Evolutionary conservation across 1,284 basidiomycete genomes (phyloP).

Genomic region (Apiotrichum gracile): DNA sequence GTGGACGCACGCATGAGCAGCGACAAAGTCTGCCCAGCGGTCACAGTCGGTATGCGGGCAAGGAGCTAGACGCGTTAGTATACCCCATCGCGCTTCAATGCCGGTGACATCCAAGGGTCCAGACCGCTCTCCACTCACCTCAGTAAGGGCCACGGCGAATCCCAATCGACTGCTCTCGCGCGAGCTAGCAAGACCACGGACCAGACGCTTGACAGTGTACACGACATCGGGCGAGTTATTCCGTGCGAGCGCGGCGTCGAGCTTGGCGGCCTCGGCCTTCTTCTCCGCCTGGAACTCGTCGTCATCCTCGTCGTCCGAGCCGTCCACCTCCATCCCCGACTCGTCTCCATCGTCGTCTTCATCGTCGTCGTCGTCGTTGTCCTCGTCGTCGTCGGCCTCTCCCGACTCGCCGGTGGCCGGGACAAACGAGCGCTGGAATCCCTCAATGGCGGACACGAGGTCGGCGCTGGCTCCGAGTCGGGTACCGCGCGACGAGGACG

Average conservation of each 20-base stretch:
- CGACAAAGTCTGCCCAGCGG: conserved; percentile 66
- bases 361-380: conserved; percentile 34
- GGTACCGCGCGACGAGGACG: conserved; percentile 71
- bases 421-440: conserved; percentile 63
- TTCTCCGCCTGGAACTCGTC: conserved; percentile 50
- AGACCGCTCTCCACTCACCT: conserved; percentile 55
- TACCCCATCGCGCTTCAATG: background rate
- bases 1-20: conserved; percentile 66
- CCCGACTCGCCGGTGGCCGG: conserved; percentile 34
- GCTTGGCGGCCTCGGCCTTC: background rate
- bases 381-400: conserved; percentile 31
- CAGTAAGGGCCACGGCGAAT: conserved; percentile 91
- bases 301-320: conserved; percentile 41
- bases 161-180: conserved; percentile 88
- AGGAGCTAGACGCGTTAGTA: conserved; percentile 57
- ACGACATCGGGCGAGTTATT: conserved; percentile 60
- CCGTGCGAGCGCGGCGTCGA: background rate
- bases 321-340: conserved; percentile 24
- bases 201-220: conserved; percentile 75
- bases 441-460: conserved; percentile 70
- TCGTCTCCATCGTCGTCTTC: conserved; percentile 48
- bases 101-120: background rate
- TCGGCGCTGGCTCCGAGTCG: conserved; percentile 80
- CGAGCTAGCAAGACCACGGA: conserved; percentile 82
- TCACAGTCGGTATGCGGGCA: conserved; percentile 69